Percentiles rank a stretch among this genome's conserved stretches.
phyloP scores from a whole-genome alignment of 805 yeast species.

The Candida germanica region DNA sequence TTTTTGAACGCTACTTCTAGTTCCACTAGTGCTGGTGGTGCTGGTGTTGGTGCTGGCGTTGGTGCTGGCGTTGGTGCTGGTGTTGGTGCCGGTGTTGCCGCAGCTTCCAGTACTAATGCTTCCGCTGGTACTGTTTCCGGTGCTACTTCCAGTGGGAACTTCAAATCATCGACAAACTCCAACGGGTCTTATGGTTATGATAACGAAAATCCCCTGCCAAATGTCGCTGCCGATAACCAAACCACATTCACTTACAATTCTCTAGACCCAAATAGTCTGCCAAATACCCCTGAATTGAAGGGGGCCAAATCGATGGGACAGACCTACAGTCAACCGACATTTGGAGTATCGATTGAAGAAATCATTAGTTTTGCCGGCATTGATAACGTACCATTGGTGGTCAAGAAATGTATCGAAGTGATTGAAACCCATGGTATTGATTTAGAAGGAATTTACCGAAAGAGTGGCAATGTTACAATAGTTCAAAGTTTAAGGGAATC shows the following conservation, averaged over 20 bases:
- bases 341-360: slow-evolving; percentile 80
- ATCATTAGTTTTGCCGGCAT: slow-evolving; percentile 75
- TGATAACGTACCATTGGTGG: slow-evolving; percentile 88
- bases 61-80: too few species aligned
- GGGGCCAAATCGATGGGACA: slow-evolving; percentile 32
- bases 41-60: too few species aligned
- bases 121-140: neutral
- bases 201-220: slow-evolving; percentile 1
- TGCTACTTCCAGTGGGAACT: neutral
- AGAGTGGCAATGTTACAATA: slow-evolving; percentile 73
- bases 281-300: slow-evolving; percentile 29
- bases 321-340: slow-evolving; percentile 46
- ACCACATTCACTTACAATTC: slow-evolving; percentile 18
- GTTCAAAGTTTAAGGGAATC: slow-evolving; percentile 69
- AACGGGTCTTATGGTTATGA: neutral
- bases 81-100: too few species aligned
- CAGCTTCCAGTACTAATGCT: neutral
- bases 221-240: slow-evolving; percentile 4
- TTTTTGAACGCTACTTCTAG: slow-evolving; percentile 21
- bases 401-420: slow-evolving; percentile 81
- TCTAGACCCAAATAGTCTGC: slow-evolving; percentile 32
- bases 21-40: slow-evolving; percentile 2
- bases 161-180: slow-evolving; percentile 1
- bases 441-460: slow-evolving; percentile 85
- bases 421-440: slow-evolving; percentile 83